These are phyloP conservation scores for Amanita subjunquillea DNA, from an alignment of 768 basidiomycete genomes.

Conservation along the genomic window DNA sequence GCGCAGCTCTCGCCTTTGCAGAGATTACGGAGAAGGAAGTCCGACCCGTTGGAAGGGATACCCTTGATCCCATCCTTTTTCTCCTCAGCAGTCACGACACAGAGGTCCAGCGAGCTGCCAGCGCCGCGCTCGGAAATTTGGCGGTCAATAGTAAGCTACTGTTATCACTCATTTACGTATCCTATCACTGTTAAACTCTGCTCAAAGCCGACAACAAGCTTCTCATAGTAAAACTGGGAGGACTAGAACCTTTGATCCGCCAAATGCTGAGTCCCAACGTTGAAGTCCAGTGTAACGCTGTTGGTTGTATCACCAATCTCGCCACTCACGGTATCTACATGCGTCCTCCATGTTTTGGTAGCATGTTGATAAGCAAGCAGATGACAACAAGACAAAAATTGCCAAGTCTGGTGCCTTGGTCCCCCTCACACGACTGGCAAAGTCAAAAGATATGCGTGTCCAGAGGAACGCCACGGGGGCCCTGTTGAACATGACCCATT, in stretches of 20 bases:
- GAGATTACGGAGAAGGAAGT: conserved; percentile 99
- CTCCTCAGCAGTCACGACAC: conserved; percentile 96
- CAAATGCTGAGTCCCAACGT: conserved; percentile 99
- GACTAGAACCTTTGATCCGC: conserved; percentile 93
- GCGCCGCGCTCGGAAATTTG: conserved; percentile 93
- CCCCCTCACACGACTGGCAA: conserved; percentile 89
- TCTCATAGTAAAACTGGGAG: conserved; percentile 95
- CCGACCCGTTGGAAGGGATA: conserved; percentile 90
- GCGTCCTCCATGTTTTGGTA: conserved; percentile 1
- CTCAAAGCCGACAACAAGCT: conserved; percentile 92
- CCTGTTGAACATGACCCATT: conserved; percentile 98
- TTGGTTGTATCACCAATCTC: conserved; percentile 97
- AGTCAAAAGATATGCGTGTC: conserved; percentile 98
- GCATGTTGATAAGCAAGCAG: conserved; percentile 29
- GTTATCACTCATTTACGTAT: conserved; percentile 5
- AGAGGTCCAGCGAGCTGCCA: conserved; percentile 96
- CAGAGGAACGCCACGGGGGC: conserved; percentile 98
- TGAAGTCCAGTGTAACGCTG: conserved; percentile 99
- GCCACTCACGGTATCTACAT: conserved; percentile 82
- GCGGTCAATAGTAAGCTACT: conserved; percentile 86
- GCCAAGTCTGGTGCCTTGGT: conserved; percentile 99
- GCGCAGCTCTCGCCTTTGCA: conserved; percentile 95
- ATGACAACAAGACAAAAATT: conserved; percentile 99
- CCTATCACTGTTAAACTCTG: conserved; percentile 3
- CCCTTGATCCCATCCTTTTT: conserved; percentile 96